phyloP scores from a whole-genome alignment of 2,329 filamentous ascomycete genomes.

The Neophaeococcomyces aloes region DNA sequence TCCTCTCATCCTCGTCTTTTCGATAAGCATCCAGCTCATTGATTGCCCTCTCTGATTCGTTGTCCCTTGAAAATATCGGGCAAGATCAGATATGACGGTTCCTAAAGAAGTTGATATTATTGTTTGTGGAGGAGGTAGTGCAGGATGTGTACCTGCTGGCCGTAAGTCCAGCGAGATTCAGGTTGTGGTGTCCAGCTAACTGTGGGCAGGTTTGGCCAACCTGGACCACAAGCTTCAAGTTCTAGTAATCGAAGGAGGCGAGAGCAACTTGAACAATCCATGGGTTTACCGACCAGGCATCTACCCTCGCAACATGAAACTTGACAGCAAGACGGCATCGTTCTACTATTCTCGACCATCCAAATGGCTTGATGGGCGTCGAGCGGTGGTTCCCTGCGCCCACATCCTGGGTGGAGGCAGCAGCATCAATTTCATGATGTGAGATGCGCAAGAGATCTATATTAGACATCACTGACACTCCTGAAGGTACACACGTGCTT shows the following conservation, averaged over 20 bases:
- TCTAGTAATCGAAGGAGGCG: slow-evolving; percentile 59
- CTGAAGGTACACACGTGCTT: slow-evolving; percentile 63
- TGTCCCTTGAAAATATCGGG: neutral
- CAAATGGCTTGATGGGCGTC: slow-evolving; percentile 59
- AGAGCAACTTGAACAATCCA: slow-evolving; percentile 66
- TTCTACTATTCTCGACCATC: slow-evolving; percentile 72
- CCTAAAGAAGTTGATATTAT: slow-evolving; percentile 75
- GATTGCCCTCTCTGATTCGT: slow-evolving; percentile 2
- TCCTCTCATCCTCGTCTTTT: neutral
- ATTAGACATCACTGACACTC: neutral
- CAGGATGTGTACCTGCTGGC: slow-evolving; percentile 30
- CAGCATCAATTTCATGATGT: slow-evolving; percentile 67
- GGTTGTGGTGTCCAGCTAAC: slow-evolving; percentile 39
- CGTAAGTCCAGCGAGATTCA: slow-evolving; percentile 21
- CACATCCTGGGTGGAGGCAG: slow-evolving; percentile 62
- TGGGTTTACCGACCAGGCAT: slow-evolving; percentile 66
- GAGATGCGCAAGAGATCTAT: slow-evolving; percentile 7
- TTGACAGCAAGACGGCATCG: slow-evolving; percentile 66
- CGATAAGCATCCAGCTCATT: neutral
- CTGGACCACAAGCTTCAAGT: slow-evolving; percentile 64
- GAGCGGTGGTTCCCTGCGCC: slow-evolving; percentile 63
- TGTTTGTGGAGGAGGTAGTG: slow-evolving; percentile 64
- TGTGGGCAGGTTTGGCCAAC: slow-evolving; percentile 47
- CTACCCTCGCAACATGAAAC: slow-evolving; percentile 67
- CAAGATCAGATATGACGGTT: slow-evolving; percentile 42